phyloP scores from a whole-genome alignment of 768 basidiomycete genomes.

The Dentipellis fragilis region DNA sequence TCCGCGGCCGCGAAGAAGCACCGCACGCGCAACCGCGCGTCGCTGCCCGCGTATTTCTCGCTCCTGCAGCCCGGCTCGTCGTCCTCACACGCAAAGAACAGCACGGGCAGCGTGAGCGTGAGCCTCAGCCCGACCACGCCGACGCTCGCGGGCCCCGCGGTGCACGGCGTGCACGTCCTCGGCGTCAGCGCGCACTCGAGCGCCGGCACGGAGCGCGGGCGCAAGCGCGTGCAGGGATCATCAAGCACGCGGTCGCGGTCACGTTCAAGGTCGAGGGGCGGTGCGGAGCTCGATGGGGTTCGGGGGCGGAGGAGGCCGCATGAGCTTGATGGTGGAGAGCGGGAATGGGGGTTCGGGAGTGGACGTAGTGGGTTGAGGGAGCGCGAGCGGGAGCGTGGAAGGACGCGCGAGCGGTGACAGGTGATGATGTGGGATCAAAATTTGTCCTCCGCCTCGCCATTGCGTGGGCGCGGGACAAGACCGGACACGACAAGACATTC shows the following conservation, averaged over 20 bases:
- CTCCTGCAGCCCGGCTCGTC: slow-evolving; percentile 46
- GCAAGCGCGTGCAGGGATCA: background rate
- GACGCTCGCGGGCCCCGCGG: background rate
- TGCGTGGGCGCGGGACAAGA: too few species aligned
- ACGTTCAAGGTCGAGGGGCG: slow-evolving; percentile 12
- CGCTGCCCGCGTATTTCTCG: slow-evolving; percentile 69
- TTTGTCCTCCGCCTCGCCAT: too few species aligned
- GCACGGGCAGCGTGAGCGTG: slow-evolving; percentile 7
- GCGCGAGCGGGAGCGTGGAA: slow-evolving; percentile 23
- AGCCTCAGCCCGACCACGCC: slow-evolving; percentile 25
- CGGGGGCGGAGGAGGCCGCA: slow-evolving; percentile 48
- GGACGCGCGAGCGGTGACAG: background rate
- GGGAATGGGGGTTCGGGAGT: slow-evolving; percentile 51
- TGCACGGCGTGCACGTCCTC: slow-evolving; percentile 15
- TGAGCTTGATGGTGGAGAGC: slow-evolving; percentile 40
- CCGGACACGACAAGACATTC: too few species aligned
- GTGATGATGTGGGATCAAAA: background rate
- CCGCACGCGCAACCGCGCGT: slow-evolving; percentile 55
- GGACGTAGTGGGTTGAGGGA: slow-evolving; percentile 56
- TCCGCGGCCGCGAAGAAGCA: slow-evolving; percentile 5
- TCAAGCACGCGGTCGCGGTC: background rate
- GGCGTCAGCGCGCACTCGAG: slow-evolving; percentile 10
- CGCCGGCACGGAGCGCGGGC: background rate
- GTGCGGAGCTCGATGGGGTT: background rate
- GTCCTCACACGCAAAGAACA: background rate